Evolutionary conservation across 148 eudicot species (phyloP), one percentile per base, ranked within the genome.

Genomic region (Rheum nobile): DNA sequence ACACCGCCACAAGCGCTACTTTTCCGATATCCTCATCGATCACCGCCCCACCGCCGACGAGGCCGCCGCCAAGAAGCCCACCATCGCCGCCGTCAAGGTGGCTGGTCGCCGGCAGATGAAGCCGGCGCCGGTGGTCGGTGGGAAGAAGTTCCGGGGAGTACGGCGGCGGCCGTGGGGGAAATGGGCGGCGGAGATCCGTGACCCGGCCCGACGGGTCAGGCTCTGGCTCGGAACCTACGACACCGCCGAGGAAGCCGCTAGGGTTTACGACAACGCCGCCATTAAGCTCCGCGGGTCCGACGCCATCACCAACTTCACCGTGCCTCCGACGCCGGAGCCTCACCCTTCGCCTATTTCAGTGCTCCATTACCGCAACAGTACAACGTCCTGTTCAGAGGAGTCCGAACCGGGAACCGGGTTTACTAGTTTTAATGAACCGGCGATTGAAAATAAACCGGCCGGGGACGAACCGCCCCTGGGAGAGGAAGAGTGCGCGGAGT

Each of bases 151-250:
- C 72, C 75, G 96, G 9, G 98, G 98, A 0, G 97, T 95, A 0
- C 71, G 98, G 26, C 97, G 86, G 55, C 82, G 98, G 67, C 97
- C 97, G 29, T 95, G 98, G 98, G 98, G 98, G 0, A 95, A 90
- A 37, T 95, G 96, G 96, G 97, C 98, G 0, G 98, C 98, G 0
- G 98, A 95, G 86, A 95, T 95, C 7, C 83, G 98, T 0, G 98
- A 95, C 79, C 97, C 98, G 19, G 83, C 85, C 0, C 43, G 79
- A 2, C 84, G 85, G 22, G 85, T 83, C 0, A 65, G 98, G 67
- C 82, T 95, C 4, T 95, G 98, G 98, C 74, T 94, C 22, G 98
- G 98, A 0, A 94, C 98, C 9, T 94, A 82, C 67, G 87, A 94
- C 32, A 91, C 97, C 0, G 97, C 97, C 0, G 98, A 91, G 46